A percentile compares a stretch with the other conserved stretches of the same genome.
These are phyloP conservation scores for Pichia sp. DNA, from an alignment of 1,139 yeast genomes.

Conservation along the genomic window DNA sequence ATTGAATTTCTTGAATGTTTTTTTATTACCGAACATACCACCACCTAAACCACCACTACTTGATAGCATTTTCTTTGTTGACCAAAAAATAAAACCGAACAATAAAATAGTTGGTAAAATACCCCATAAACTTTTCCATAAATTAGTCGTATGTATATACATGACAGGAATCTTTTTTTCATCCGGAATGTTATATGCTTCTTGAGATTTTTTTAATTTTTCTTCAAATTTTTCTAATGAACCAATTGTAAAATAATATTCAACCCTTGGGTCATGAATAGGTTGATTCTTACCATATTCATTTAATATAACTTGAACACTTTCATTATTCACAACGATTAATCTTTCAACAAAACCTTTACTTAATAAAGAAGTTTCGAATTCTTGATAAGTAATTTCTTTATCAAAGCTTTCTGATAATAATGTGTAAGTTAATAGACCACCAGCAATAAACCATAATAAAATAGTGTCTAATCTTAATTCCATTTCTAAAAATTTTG, in stretches of 20 bases:
- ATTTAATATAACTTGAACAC: constrained; percentile 62
- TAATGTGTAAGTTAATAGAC: constrained; percentile 17
- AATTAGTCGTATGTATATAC: constrained; percentile 54
- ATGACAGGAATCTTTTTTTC: constrained; percentile 59
- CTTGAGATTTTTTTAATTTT: constrained; percentile 56
- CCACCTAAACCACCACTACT: constrained; percentile 53
- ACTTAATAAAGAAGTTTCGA: constrained; percentile 54
- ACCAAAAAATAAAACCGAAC: constrained; percentile 67
- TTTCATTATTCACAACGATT: constrained; percentile 55
- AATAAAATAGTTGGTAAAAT: constrained; percentile 64
- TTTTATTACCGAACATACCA: constrained; percentile 30
- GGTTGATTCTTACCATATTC: constrained; percentile 42
- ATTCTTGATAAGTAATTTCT: constrained; percentile 75
- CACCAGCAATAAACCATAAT: constrained; percentile 20
- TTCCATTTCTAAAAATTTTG: constrained; percentile 15
- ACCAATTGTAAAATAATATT: constrained; percentile 62
- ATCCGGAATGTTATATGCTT: constrained; percentile 52
- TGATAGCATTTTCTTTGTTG: constrained; percentile 53
- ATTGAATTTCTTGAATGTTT: constrained; percentile 84
- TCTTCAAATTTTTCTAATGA: constrained; percentile 69
- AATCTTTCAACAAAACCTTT: constrained; percentile 63
- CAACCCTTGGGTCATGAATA: constrained; percentile 31
- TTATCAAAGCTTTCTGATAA: constrained; percentile 21
- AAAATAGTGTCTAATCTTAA: constrained; percentile 22
- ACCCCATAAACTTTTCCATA: constrained; percentile 51